Evolutionary conservation across 2,329 filamentous ascomycete species (phyloP).

Genomic region (Thelonectria rubi): DNA sequence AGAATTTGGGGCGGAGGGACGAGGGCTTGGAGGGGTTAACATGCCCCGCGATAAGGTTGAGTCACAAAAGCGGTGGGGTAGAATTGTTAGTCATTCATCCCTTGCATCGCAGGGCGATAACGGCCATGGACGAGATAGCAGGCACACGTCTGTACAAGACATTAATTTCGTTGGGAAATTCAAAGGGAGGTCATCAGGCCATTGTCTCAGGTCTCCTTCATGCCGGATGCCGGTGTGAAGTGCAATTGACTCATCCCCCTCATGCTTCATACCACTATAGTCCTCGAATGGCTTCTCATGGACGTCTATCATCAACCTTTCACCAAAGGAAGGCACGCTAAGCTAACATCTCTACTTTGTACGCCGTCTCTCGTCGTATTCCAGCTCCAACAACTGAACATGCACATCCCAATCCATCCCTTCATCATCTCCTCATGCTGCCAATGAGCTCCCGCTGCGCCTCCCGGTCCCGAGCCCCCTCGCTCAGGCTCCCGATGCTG

Average conservation of each 20-base stretch:
- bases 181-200: no score
- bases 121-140: no score
- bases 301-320: not conserved
- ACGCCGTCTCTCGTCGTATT: not conserved
- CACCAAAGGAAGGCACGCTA: constrained; percentile 3
- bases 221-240: no score
- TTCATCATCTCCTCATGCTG: constrained; percentile 56
- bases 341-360: constrained; percentile 3
- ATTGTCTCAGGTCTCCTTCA: no score
- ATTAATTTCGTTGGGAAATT: no score
- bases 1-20: not conserved
- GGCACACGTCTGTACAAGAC: no score
- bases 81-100: not conserved
- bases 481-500: constrained; percentile 84
- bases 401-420: constrained; percentile 20
- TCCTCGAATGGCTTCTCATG: no score
- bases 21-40: constrained; percentile 4
- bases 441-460: constrained; percentile 89
- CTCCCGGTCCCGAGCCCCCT: constrained; percentile 83
- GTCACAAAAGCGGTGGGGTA: constrained; percentile 2
- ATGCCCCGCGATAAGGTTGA: constrained; percentile 5
- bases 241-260: no score
- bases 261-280: no score
- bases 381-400: constrained; percentile 3
- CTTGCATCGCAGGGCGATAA: not conserved